phyloP scores from a whole-genome alignment of 2,329 filamentous ascomycete genomes.

The Aureobasidium zeae region DNA sequence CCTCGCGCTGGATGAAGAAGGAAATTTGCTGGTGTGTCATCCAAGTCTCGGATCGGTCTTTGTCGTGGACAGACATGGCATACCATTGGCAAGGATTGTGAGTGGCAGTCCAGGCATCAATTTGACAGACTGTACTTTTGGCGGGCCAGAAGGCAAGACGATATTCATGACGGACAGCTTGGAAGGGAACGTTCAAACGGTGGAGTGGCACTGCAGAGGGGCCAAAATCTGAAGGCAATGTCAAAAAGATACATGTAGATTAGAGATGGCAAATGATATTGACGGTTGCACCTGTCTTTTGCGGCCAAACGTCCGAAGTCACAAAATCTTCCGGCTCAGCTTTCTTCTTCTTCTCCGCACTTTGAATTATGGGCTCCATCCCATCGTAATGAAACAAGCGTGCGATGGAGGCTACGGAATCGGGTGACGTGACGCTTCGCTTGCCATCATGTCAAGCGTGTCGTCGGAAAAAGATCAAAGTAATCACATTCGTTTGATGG shows the following conservation, averaged over 20 bases:
- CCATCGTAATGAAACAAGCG: no score
- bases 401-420: no score
- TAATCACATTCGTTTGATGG: neutral
- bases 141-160: neutral
- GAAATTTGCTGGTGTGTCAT: conserved; percentile 24
- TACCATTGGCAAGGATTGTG: neutral
- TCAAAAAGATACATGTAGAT: neutral
- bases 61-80: conserved; percentile 3
- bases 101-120: neutral
- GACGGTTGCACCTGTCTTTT: no score
- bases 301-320: no score
- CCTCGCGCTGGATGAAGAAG: conserved; percentile 33
- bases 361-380: no score
- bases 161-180: conserved; percentile 2
- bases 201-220: conserved; percentile 4
- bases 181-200: conserved; percentile 1
- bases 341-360: no score
- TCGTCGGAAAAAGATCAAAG: neutral
- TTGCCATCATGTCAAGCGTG: neutral
- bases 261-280: no score
- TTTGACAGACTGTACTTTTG: conserved; percentile 4
- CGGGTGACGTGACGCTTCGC: no score
- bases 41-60: conserved; percentile 21
- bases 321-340: no score
- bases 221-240: neutral